Percentiles rank a stretch among this genome's conserved stretches.
phyloP scores from a whole-genome alignment of 192 early-diverging fungal species.

The Coemansia sp. region DNA sequence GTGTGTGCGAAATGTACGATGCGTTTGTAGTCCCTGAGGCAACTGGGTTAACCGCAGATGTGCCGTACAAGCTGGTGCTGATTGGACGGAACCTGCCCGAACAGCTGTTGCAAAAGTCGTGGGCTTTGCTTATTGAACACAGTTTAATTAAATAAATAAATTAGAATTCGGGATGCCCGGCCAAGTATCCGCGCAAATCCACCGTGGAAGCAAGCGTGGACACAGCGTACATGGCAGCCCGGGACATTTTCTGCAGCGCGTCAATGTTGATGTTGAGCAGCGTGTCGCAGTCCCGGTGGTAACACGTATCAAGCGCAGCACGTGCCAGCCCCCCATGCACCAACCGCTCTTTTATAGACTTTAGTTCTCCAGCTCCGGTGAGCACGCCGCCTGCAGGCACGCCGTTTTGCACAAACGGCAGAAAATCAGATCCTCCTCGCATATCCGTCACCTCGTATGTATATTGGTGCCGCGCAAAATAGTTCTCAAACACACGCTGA shows the following conservation, averaged over 20 bases:
- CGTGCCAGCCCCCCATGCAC: constrained; percentile 65
- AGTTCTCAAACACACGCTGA: constrained; percentile 60
- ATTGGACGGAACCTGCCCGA: constrained; percentile 42
- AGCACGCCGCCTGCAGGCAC: constrained; percentile 65
- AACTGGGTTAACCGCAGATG: not conserved
- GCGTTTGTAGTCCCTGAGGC: constrained; percentile 41
- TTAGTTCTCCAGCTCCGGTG: constrained; percentile 62
- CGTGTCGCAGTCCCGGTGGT: constrained; percentile 69
- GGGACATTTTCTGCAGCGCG: constrained; percentile 55
- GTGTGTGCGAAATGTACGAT: constrained; percentile 67
- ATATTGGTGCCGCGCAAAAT: constrained; percentile 53
- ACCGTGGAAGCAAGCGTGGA: constrained; percentile 20
- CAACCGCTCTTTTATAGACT: constrained; percentile 57
- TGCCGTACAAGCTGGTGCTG: constrained; percentile 36
- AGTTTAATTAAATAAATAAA: constrained; percentile 11
- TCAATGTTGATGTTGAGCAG: constrained; percentile 63
- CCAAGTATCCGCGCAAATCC: constrained; percentile 21
- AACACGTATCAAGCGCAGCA: constrained; percentile 66
- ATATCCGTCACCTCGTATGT: constrained; percentile 60
- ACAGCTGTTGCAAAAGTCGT: constrained; percentile 36
- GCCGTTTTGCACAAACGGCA: constrained; percentile 65
- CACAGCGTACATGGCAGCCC: constrained; percentile 53
- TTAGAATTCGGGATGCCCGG: not conserved
- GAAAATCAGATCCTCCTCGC: constrained; percentile 64
- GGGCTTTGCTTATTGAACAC: constrained; percentile 21